A percentile compares a stretch with the other conserved stretches of the same genome.
Evolutionary conservation across 768 basidiomycete species (phyloP).

Genomic region (Chalciporus chontae): DNA sequence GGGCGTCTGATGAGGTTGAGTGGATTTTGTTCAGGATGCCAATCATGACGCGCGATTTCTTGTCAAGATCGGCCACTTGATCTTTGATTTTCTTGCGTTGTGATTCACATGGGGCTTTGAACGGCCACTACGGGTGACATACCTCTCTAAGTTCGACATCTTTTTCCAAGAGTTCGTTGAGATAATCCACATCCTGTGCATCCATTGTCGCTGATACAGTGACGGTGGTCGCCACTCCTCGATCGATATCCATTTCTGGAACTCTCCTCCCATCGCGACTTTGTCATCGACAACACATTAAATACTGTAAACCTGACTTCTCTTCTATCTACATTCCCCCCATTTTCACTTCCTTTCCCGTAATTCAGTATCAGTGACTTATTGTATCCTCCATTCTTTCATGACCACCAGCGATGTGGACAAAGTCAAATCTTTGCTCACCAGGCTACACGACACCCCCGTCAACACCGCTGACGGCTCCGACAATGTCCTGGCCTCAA

Average conservation of each 20-base stretch:
- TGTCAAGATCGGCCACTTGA: conserved; percentile 70
- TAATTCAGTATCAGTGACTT: background rate
- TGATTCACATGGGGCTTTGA: background rate
- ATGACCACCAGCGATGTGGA: conserved; percentile 27
- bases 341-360: background rate
- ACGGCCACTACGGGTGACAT: conserved; percentile 11
- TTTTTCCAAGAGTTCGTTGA: conserved; percentile 58
- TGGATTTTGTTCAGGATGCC: conserved; percentile 79
- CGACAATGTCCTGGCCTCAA: conserved; percentile 44
- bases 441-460: conserved; percentile 55
- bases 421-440: conserved; percentile 49
- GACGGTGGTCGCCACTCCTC: too few relatives aligned
- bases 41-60: conserved; percentile 66
- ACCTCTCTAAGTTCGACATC: conserved; percentile 70
- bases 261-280: background rate
- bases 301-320: background rate
- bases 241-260: conserved; percentile 13
- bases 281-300: background rate
- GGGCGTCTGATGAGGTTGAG: conserved; percentile 57
- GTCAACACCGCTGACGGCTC: conserved; percentile 46
- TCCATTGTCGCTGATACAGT: conserved; percentile 52
- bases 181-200: conserved; percentile 46
- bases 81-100: conserved; percentile 71
- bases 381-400: conserved; percentile 9
- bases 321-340: background rate